Evolutionary conservation across 352 stramenopile species (phyloP), one percentile per base, ranked within the genome.

Genomic region (Globisporangium solare): DNA sequence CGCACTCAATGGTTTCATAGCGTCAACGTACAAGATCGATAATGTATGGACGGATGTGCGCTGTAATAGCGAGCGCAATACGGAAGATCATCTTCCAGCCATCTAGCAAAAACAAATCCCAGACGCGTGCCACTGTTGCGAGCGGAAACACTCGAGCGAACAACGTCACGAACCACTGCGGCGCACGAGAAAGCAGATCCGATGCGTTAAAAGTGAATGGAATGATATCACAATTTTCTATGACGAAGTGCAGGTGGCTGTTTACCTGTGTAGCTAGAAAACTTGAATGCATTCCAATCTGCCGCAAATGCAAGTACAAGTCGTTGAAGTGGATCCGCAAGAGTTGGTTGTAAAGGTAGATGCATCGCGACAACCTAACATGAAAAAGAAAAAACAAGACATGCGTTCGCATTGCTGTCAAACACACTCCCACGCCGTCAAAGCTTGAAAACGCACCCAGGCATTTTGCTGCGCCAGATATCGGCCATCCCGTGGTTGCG

Each of bases 131-230:
- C n/a, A 92, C 70, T 15, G 73, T 70, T 10, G 70, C 51, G 0
- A 61, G 54, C 4, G 71, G 60, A 15, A 92, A 57, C 11, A 86
- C 69, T 21, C 83, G 78, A 40, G 84, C 70, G 56, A 94, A 94
- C n/a, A 90, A 51, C 31, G 84, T 94, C 43, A 87, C 82, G 64
- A 94, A 91, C 84, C 84, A 94, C 84, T 94, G 52, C 13, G 49
- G 22, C 12, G 27, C 10, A 35, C 27, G 7, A 35, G 1, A 37
- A 21, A 62, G 24, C 20, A 22, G 6, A 37, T 21, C 35, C 6
- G 12, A 20, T 6, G 8, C 10, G 20, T 27, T 21, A 41, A 1
- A 2, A 27, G 14, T 6, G 4, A 48, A 3, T 35, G 32, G 6
- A 59, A 51, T 39, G 42, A 22, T 42, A 6, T 14, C 2, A 20